Conservation (phyloP, 2,329 filamentous ascomycete species). For the Colletotrichum sp. region DNA sequence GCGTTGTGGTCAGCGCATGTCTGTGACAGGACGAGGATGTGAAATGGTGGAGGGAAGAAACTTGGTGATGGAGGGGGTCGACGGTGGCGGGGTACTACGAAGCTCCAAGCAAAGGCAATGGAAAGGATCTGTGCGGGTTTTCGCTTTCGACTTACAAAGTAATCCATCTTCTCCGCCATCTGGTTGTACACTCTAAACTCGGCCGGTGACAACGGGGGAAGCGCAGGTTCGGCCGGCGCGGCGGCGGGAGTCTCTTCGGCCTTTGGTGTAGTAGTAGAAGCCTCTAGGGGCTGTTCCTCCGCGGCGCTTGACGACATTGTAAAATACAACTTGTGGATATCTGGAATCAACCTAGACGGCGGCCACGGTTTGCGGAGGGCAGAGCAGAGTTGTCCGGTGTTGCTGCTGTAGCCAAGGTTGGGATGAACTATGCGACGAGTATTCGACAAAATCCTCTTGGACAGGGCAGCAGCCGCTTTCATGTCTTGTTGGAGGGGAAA, state of each 20-base stretch:
- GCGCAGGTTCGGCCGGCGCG: slow-evolving; percentile 9
- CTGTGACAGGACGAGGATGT: background rate
- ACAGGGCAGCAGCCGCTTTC: background rate
- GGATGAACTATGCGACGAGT: background rate
- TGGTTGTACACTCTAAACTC: slow-evolving; percentile 76
- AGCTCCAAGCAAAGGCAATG: background rate
- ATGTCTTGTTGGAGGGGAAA: background rate
- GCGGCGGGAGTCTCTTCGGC: background rate
- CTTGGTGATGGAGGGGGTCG: background rate
- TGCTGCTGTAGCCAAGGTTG: background rate
- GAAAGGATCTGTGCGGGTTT: background rate
- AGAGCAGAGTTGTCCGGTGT: background rate
- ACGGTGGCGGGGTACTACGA: background rate
- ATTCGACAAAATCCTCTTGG: background rate
- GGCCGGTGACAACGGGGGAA: slow-evolving; percentile 67
- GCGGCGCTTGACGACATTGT: slow-evolving; percentile 2
- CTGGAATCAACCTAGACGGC: background rate
- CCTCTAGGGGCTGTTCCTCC: background rate
- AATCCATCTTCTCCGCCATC: slow-evolving; percentile 77
- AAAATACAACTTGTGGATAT: background rate
- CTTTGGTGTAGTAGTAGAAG: background rate
- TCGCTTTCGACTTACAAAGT: slow-evolving; percentile 59
- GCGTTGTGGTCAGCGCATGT: slow-evolving; percentile 5
- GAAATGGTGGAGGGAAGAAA: accelerated
- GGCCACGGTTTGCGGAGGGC: background rate